phyloP scores from a whole-genome alignment of 345 rosid genomes.

The Mercurialis annua region DNA sequence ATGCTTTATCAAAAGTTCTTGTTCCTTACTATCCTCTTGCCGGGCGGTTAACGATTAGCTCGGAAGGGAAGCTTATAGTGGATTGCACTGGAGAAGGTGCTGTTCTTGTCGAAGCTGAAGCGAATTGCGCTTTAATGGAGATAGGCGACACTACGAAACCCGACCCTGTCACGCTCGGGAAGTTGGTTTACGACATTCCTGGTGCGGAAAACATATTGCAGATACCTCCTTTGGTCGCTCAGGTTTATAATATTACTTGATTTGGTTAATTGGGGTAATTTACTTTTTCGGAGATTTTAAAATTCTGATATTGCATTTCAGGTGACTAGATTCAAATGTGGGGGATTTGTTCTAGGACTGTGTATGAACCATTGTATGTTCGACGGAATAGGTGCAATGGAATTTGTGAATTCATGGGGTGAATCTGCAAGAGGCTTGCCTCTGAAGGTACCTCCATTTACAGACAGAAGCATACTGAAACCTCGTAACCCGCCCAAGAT shows the following conservation, averaged over 20 bases:
- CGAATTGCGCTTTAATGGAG: constrained; percentile 47
- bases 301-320: constrained; percentile 22
- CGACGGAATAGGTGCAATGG: constrained; percentile 85
- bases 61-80: constrained; percentile 71
- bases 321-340: constrained; percentile 82
- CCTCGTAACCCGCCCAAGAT: constrained; percentile 53
- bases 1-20: constrained; percentile 63
- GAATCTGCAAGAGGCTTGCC: constrained; percentile 73
- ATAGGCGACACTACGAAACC: constrained; percentile 56
- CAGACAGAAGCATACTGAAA: constrained; percentile 54
- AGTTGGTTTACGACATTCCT: constrained; percentile 68
- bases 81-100: constrained; percentile 82
- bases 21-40: constrained; percentile 73
- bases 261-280: not conserved
- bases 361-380: constrained; percentile 80
- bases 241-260: constrained; percentile 37
- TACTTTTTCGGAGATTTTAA: not conserved
- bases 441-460: constrained; percentile 54
- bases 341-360: constrained; percentile 73
- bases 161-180: constrained; percentile 67
- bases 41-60: constrained; percentile 63
- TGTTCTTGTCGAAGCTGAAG: constrained; percentile 81
- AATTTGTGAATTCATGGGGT: constrained; percentile 84
- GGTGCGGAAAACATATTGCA: constrained; percentile 72
- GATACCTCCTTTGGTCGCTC: constrained; percentile 70